Evolutionary conservation across 129 eudicot genomes (phyloP), one percentile per base, ranked within the genome.

Genomic region (Sambucus nigra): DNA sequence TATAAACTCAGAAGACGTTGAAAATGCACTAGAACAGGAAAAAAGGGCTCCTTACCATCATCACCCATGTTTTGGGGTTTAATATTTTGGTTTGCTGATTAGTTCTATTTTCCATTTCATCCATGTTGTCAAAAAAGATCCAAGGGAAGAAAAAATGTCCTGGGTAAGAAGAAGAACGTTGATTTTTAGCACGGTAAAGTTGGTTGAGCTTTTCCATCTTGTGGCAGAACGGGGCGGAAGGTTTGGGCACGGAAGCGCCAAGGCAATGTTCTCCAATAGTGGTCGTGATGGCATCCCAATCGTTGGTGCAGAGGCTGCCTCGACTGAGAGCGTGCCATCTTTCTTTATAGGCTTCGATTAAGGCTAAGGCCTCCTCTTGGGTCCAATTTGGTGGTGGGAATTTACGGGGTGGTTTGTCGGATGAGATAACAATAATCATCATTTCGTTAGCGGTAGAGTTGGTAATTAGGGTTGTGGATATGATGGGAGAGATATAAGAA

Each of bases 191-290:
- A 0, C 95, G 79, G 64, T 88, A 84, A 12, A 95, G 87, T 46
- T 88, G 94, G 1, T 95, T 82, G 69, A 88, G 97, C 83, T 88
- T 88, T 76, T 88, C 97, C 91, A 88, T 88, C 72, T 88, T 88
- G 76, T 88, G 97, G 51, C 97, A 95, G 73, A 95, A 88, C 87
- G 84, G 97, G 13, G 94, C 95, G 42, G 97, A 72, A 59, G 97
- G 84, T 62, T 88, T 88, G 12, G 88, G 63, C 31, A 75, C 87
- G 1, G 70, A 40, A 40, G 72, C 85, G 12, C 59, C 83, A 5
- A 92, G 85, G 68, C 81, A 88, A 57, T 56, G 69, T 55, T 27
- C 15, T 5, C 67, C 57, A 10, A 88, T 79, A 10, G 81, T 59
- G 15, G 64, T 84, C 11, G 97, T 92, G 26, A 88, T 94, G 5